Evolutionary conservation across 108 stramenopile species (phyloP).

Genomic region (Fistulifera solaris): DNA sequence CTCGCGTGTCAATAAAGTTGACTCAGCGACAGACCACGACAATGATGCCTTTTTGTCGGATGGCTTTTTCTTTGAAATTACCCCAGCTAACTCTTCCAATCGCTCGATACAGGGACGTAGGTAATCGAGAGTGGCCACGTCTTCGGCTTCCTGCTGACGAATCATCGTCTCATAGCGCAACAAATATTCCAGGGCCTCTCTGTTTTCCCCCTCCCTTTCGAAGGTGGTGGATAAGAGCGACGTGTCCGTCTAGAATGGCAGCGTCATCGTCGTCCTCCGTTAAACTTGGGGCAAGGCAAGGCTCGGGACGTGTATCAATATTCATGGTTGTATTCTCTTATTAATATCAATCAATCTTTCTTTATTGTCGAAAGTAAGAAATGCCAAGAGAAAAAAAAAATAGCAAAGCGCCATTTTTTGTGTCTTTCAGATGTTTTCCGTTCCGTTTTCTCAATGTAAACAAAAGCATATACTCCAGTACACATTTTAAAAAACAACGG

Average conservation of each 20-base stretch:
- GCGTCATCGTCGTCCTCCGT: constrained; percentile 7
- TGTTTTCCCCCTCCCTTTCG: not conserved
- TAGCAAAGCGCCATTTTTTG: too few relatives aligned
- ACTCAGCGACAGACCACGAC: constrained; percentile 14
- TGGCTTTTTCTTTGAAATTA: not conserved
- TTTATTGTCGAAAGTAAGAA: too few relatives aligned
- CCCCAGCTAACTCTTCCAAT: constrained; percentile 11
- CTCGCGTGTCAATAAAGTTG: constrained; percentile 6
- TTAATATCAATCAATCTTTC: too few relatives aligned
- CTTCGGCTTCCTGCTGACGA: constrained; percentile 51
- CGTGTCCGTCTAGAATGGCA: not conserved
- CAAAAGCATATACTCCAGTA: too few relatives aligned
- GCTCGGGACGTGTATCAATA: not conserved
- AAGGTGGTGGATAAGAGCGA: not conserved
- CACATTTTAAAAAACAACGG: too few relatives aligned
- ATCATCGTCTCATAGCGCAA: constrained; percentile 61
- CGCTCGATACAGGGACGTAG: constrained; percentile 30
- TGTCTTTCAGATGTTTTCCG: too few relatives aligned
- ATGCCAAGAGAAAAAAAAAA: too few relatives aligned
- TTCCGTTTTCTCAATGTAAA: too few relatives aligned
- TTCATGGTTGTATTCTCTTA: too few relatives aligned
- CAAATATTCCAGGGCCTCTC: constrained; percentile 28
- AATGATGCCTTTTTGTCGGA: not conserved
- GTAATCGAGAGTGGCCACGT: constrained; percentile 29
- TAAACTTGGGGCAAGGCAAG: constrained; percentile 1